These are phyloP conservation scores for Xylariales sp. DNA, from an alignment of 2,329 filamentous ascomycete genomes.

Conservation along the genomic window DNA sequence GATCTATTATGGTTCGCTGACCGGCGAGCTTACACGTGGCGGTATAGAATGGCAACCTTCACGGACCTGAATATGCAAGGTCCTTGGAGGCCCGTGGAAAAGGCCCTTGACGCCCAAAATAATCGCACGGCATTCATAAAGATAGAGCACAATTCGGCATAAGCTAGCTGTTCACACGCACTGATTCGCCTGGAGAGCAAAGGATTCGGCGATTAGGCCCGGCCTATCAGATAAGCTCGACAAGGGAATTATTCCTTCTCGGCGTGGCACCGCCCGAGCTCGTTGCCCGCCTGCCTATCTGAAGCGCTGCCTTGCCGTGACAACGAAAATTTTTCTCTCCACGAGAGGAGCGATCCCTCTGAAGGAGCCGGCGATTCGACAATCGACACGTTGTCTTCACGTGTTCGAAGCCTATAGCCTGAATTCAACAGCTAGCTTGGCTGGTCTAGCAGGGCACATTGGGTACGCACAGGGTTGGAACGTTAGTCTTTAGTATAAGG, in stretches of 20 bases:
- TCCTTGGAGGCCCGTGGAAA: constrained; percentile 4
- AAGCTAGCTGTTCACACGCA: background rate
- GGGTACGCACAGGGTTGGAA: too few relatives aligned
- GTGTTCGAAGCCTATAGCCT: background rate
- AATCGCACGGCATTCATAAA: constrained; percentile 9
- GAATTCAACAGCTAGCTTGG: constrained; percentile 15
- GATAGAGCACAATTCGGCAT: constrained; percentile 21
- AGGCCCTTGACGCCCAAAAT: constrained; percentile 16
- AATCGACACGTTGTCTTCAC: constrained; percentile 20
- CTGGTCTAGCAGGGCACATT: background rate
- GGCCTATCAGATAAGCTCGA: constrained; percentile 31
- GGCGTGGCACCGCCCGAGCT: constrained; percentile 9
- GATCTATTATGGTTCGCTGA: constrained; percentile 23
- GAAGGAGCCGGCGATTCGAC: constrained; percentile 9
- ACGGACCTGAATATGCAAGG: constrained; percentile 1
- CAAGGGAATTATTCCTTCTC: constrained; percentile 24
- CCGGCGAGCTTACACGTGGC: constrained; percentile 27
- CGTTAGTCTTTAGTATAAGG: too few relatives aligned
- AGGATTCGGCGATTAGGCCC: constrained; percentile 10
- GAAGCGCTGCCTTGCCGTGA: constrained; percentile 2
- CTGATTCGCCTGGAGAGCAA: constrained; percentile 4
- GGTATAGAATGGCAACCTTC: background rate
- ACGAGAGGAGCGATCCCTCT: background rate
- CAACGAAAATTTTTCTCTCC: constrained; percentile 20
- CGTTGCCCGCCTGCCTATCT: constrained; percentile 21